Conservation (phyloP, 208 protist species). For the Trypanosoma caninum region DNA sequence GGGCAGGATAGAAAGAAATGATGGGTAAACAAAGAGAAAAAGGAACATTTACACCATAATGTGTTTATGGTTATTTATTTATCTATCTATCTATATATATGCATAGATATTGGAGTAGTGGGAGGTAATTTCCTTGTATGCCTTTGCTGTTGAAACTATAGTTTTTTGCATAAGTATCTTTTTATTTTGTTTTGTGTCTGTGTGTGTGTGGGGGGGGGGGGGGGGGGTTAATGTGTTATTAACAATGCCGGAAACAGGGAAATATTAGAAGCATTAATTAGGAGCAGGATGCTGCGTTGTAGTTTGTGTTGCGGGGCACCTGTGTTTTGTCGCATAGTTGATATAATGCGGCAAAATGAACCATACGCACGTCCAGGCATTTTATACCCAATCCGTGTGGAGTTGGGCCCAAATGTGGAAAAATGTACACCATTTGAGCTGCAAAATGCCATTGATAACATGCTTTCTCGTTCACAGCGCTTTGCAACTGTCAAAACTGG, state of each 20-base stretch:
- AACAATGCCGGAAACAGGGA: neutral
- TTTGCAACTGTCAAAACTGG: conserved; percentile 75
- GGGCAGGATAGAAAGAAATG: neutral
- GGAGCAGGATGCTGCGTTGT: conserved; percentile 14
- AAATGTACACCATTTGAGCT: conserved; percentile 53
- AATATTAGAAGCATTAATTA: neutral
- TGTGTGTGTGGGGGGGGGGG: no score
- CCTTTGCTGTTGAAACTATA: no score
- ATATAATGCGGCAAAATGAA: conserved; percentile 65
- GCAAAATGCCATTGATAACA: conserved; percentile 59
- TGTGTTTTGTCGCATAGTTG: conserved; percentile 83
- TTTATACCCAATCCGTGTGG: conserved; percentile 77
- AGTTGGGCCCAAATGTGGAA: conserved; percentile 67
- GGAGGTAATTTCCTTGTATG: no score
- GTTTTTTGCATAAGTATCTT: no score
- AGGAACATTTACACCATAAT: no score
- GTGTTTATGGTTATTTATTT: no score
- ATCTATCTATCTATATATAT: no score
- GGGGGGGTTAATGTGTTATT: no score
- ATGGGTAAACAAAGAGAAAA: neutral
- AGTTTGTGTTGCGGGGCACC: conserved; percentile 27
- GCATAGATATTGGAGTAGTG: no score
- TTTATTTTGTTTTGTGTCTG: no score
- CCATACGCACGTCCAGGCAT: conserved; percentile 59
- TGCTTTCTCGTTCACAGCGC: conserved; percentile 63